Base-by-base conservation (phyloP, 352 stramenopile genomes). In the Phytophthora niederhauseri region DNA sequence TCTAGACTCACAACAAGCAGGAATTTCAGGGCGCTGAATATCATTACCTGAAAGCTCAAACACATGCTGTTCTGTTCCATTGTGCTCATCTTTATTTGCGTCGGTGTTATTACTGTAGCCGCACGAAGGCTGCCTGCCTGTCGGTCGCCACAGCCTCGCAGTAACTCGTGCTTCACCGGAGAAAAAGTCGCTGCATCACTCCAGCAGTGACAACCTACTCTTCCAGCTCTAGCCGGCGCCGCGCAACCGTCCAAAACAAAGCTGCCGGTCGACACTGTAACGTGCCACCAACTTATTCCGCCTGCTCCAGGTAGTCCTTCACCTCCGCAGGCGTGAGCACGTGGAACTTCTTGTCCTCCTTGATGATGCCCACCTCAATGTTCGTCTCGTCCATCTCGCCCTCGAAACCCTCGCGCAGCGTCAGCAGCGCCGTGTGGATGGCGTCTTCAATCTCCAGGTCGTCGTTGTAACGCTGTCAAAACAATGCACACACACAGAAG, bases 361-460 rank as follows among this genome's bases (percentile, higher is more conserved):
- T 95, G 57, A 99, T 98, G 59, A 99, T 93, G 41, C 93, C 98
- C 20, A 99, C 94, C 82, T 99, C 95, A 78, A 99, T 99, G 79
- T 99, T 99, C 70, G 95, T 86, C 60, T 97, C 92, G 73, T 98
- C 98, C 97, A 99, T 99, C 91, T 98, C 91, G 70, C 95, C 94
- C 77, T 98, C 98, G 76, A 99, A 99, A 59, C 97, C 97, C 87
- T 99, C 98, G 61, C 97, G 86, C 65, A 99, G 87, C n/a, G 98
- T 99, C 51, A 99, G 82, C 58, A 99, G 85, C 31, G 98, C 97
- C 61, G 97, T 99, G 82, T 99, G 97, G 75, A 99, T 98, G 7
- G 98, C 98, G 83, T 99, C 98, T 90, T 99, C 98, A 61, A 99
- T 91, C 77, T 99, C 97, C 77, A 99, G 98, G 67, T 99, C 98